These are phyloP conservation scores for Pisolithus microcarpus DNA, from an alignment of 768 basidiomycete species.

Conservation along the genomic window DNA sequence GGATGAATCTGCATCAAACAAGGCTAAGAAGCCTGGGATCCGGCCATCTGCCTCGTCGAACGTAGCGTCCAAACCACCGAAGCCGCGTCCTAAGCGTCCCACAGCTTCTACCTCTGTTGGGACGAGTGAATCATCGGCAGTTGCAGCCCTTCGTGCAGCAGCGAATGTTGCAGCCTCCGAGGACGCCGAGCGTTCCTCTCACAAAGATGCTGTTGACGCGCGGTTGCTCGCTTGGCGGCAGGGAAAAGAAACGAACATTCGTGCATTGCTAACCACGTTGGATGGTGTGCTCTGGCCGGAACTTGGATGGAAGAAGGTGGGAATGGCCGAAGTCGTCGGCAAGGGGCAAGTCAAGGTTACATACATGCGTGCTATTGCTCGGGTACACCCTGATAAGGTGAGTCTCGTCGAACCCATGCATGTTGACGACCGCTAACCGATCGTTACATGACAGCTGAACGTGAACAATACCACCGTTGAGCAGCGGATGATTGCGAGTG, in stretches of 20 bases:
- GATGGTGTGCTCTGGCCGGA: conserved; percentile 83
- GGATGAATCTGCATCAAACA: conserved; percentile 8
- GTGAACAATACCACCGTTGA: conserved; percentile 78
- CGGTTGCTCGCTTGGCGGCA: conserved; percentile 71
- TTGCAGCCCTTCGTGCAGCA: conserved; percentile 58
- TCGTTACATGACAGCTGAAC: conserved; percentile 49
- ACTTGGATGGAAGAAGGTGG: conserved; percentile 71
- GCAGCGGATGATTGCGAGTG: conserved; percentile 92
- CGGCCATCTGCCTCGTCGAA: conserved; percentile 9
- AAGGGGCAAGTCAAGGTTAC: conserved; percentile 80
- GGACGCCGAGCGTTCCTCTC: conserved; percentile 54
- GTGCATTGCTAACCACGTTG: conserved; percentile 81
- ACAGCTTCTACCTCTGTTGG: conserved; percentile 5
- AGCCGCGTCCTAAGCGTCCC: conserved; percentile 11
- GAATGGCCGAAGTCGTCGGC: conserved; percentile 84
- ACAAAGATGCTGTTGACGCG: conserved; percentile 80
- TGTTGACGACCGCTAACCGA: neutral
- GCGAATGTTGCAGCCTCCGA: conserved; percentile 66
- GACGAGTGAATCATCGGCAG: conserved; percentile 49
- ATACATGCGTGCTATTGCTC: conserved; percentile 87
- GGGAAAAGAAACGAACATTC: conserved; percentile 87
- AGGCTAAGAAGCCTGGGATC: conserved; percentile 12
- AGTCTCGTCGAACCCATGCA: neutral
- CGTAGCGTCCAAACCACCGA: conserved; percentile 17
- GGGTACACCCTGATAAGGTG: conserved; percentile 95